phyloP scores from a whole-genome alignment of 2,329 filamentous ascomycete genomes.

The Xylaria sp. region DNA sequence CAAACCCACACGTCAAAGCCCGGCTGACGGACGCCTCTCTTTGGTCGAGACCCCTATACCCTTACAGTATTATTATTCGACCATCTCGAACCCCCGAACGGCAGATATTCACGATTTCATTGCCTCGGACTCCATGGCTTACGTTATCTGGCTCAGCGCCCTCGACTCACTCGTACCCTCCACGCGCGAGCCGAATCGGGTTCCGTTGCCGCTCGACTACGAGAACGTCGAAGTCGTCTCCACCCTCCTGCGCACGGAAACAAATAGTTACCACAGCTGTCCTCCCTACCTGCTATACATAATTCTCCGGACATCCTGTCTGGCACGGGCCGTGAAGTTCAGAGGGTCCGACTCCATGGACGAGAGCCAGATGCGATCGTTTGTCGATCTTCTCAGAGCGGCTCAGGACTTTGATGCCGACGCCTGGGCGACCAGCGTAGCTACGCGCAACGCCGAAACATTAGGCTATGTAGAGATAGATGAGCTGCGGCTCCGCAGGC shows the following conservation, averaged over 20 bases:
- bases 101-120: constrained; percentile 45
- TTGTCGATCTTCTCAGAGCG: constrained; percentile 44
- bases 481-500: constrained; percentile 42
- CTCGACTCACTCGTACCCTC: constrained; percentile 44
- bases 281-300: constrained; percentile 46
- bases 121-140: constrained; percentile 47
- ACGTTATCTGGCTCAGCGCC: constrained; percentile 37
- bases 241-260: constrained; percentile 34
- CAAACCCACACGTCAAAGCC: background rate
- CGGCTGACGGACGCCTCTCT: background rate
- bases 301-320: constrained; percentile 48
- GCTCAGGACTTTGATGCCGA: constrained; percentile 47
- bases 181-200: background rate
- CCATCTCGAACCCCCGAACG: background rate
- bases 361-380: constrained; percentile 41
- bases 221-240: constrained; percentile 26
- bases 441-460: constrained; percentile 31
- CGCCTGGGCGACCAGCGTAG: constrained; percentile 46
- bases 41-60: constrained; percentile 3
- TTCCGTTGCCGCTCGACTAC: constrained; percentile 36
- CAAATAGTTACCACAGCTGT: constrained; percentile 37
- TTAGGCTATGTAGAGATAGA: constrained; percentile 41
- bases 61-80: background rate
- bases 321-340: constrained; percentile 43
- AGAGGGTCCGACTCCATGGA: constrained; percentile 30